A percentile compares a stretch with the other conserved stretches of the same genome.
Conservation (phyloP, 208 protist genomes). For the Jaenimonas drosophilae region DNA sequence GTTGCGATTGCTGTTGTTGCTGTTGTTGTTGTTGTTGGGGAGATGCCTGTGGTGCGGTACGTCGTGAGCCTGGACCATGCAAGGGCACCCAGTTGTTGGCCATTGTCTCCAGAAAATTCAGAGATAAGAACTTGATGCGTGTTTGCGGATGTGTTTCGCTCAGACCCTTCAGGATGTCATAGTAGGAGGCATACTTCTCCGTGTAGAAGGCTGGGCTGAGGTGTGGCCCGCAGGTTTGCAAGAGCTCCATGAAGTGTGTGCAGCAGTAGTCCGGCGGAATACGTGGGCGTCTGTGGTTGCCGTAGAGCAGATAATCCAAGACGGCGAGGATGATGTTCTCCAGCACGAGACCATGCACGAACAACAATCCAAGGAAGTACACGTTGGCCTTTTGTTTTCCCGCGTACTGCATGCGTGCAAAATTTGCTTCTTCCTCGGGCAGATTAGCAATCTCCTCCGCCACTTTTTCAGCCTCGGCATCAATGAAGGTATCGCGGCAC, state of each 20-base stretch:
- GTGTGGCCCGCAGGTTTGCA: slow-evolving; percentile 55
- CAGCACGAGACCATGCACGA: slow-evolving; percentile 35
- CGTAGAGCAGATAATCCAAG: slow-evolving; percentile 70
- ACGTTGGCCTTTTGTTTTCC: slow-evolving; percentile 82
- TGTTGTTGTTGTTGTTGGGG: slow-evolving; percentile 1
- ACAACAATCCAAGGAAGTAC: slow-evolving; percentile 75
- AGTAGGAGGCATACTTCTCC: slow-evolving; percentile 32
- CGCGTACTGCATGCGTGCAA: slow-evolving; percentile 48
- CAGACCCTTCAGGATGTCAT: slow-evolving; percentile 32
- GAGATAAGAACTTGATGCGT: slow-evolving; percentile 70
- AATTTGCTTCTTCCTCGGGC: slow-evolving; percentile 42
- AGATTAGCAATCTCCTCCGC: slow-evolving; percentile 34
- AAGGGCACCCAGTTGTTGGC: slow-evolving; percentile 74
- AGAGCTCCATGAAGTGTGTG: slow-evolving; percentile 76
- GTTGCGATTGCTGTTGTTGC: no score
- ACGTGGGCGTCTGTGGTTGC: slow-evolving; percentile 34
- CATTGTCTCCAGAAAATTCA: slow-evolving; percentile 69
- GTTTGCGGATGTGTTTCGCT: slow-evolving; percentile 42
- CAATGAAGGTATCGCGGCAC: slow-evolving; percentile 63
- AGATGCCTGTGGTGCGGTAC: slow-evolving; percentile 4
- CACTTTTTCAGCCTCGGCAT: slow-evolving; percentile 26
- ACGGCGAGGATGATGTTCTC: slow-evolving; percentile 51
- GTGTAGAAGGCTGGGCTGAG: slow-evolving; percentile 25
- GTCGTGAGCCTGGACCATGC: slow-evolving; percentile 30
- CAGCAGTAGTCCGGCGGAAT: slow-evolving; percentile 58